Conservation (phyloP, 495 filamentous ascomycete genomes). For the Trypethelium eluteriae region DNA sequence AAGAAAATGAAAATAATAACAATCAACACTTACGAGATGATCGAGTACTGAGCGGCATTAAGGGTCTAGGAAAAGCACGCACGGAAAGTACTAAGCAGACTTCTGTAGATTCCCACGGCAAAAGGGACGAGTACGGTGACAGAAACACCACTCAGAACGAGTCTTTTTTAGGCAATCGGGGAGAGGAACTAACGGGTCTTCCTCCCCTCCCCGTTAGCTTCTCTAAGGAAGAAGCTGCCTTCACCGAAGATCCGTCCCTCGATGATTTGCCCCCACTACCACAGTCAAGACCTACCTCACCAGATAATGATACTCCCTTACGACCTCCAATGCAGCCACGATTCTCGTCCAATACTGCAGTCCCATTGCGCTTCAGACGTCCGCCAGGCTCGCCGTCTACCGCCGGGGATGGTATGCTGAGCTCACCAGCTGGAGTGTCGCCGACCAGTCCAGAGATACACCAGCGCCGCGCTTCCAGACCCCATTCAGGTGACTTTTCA, state of each 20-base stretch:
- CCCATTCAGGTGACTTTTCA: conserved; percentile 4
- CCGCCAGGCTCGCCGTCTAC: conserved; percentile 23
- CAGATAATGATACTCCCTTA: conserved; percentile 8
- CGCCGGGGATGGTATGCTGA: conserved; percentile 21
- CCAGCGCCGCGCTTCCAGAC: conserved; percentile 4
- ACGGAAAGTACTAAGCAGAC: conserved; percentile 10
- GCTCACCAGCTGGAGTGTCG: conserved; percentile 14
- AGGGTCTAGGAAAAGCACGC: conserved; percentile 9
- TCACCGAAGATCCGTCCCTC: conserved; percentile 10
- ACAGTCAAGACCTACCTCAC: conserved; percentile 16
- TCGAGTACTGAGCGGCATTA: conserved; percentile 10
- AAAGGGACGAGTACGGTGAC: conserved; percentile 18
- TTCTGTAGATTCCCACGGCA: conserved; percentile 12
- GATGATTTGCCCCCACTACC: conserved; percentile 18
- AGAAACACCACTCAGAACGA: conserved; percentile 22
- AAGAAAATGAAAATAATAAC: conserved; percentile 12
- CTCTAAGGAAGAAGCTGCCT: conserved; percentile 15
- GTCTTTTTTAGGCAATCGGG: conserved; percentile 42
- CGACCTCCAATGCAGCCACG: conserved; percentile 15
- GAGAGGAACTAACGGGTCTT: conserved; percentile 37
- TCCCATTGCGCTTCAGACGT: conserved; percentile 33
- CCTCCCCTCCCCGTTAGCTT: conserved; percentile 30
- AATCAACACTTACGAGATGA: conserved; percentile 12
- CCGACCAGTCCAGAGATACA: conserved; percentile 15
- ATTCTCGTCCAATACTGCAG: conserved; percentile 29